Evolutionary conservation across 176 grass and related monocot species (phyloP), one percentile per base, ranked within the genome.

Genomic region (Aegilops sharonensis): DNA sequence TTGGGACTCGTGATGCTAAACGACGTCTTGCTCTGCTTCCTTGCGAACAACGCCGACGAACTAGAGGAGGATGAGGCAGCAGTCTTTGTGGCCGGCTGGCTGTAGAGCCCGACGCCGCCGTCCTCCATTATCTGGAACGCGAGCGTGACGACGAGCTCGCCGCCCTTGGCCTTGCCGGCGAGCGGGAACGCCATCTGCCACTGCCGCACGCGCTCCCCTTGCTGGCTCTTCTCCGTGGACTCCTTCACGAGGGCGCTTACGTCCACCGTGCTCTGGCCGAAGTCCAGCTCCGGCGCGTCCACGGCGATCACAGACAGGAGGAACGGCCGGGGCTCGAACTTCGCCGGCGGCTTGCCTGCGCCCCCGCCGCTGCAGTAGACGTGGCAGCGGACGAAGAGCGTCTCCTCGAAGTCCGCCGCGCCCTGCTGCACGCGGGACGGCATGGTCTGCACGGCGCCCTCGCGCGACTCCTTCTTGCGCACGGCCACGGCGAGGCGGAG

Each of bases 81-180:
- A 11, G 64, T 76, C 25, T 79, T 90, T n/a, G 64, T 62, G 5
- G 24, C 34, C 1, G 87, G 72, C 32, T 94, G 91, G 54, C 74
- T 96, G 82, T 96, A 99, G 17, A 99, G 59, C n/a, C 87, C 97
- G 37, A 91, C 85, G 37, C 97, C 94, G 12, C 92, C 85, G 32
- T 94, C 90, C 11, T 99, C 97, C 90, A 99, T 99, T 52, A 96
- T 90, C 89, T 99, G 97, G 77, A 96, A 99, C 12, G 92, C 83
- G n/a, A 99, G 75, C 76, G 94, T 99, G 67, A 94, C 81, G 8
- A 93, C 52, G 59, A 99, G 80, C 39, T 99, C 89, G 5, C 92
- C 94, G 17, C 97, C 97, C 80, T 99, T 96, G 13, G 97, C 97
- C 87, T 99, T 99, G 2, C 97, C 94, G 3, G 75, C 61, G 17